Percentiles rank a stretch among this genome's conserved stretches.
These are phyloP conservation scores for Pyrus bretschneideri DNA, from an alignment of 306 rosid genomes.

Conservation along the genomic window DNA sequence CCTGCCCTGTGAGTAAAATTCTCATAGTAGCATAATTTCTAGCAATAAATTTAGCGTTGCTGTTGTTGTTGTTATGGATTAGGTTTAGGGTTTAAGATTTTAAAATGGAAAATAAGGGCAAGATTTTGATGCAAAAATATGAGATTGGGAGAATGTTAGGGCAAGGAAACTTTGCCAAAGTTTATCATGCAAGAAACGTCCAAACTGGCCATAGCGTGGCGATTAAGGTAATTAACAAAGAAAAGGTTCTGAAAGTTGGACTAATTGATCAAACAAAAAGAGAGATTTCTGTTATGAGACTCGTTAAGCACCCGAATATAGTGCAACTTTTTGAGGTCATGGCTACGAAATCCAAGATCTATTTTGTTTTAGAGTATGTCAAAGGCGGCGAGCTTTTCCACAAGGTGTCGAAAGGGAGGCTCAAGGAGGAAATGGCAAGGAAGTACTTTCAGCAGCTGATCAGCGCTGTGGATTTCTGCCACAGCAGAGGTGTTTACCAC, in stretches of 20 bases:
- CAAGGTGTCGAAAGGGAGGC: constrained; percentile 36
- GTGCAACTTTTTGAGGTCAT: constrained; percentile 45
- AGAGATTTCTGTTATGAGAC: constrained; percentile 43
- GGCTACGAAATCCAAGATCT: constrained; percentile 47
- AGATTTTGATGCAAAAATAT: constrained; percentile 40
- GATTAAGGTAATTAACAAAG: constrained; percentile 41
- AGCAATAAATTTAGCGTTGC: not conserved
- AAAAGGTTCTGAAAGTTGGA: constrained; percentile 25
- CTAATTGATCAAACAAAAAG: constrained; percentile 28
- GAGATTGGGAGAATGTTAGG: constrained; percentile 48
- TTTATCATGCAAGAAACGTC: constrained; percentile 36
- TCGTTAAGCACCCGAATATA: constrained; percentile 40
- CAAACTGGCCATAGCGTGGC: constrained; percentile 38
- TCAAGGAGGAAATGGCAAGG: constrained; percentile 40
- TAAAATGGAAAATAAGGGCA: constrained; percentile 40
- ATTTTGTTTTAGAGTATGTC: constrained; percentile 44
- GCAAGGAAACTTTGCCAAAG: constrained; percentile 52
- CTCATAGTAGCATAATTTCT: not conserved
- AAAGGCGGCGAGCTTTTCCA: constrained; percentile 52
- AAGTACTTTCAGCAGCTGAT: constrained; percentile 42
- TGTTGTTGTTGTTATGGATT: not conserved
- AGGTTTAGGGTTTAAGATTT: not conserved
- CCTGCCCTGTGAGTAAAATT: constrained; percentile 1
- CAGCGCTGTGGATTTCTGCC: constrained; percentile 50
- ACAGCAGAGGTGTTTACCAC: constrained; percentile 54